Conservation (phyloP, 352 stramenopile species). For the Phytopythium mirpurense region DNA sequence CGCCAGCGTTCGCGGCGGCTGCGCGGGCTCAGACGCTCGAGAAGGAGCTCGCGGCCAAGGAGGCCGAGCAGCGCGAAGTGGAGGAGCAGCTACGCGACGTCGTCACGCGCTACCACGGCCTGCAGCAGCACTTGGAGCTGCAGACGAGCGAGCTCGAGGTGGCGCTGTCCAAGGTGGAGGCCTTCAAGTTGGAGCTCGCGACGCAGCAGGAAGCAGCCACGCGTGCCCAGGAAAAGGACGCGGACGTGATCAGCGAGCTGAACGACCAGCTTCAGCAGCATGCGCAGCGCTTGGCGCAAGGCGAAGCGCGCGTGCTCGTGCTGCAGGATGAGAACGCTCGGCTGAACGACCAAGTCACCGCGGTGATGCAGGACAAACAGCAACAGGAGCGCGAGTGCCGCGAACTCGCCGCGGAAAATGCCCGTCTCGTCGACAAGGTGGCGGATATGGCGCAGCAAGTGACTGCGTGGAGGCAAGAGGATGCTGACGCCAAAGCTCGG, state of each 20-base stretch:
- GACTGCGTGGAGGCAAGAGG: constrained; percentile 33
- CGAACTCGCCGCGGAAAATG: constrained; percentile 22
- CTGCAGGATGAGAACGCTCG: constrained; percentile 54
- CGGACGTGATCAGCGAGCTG: constrained; percentile 24
- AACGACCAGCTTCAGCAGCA: constrained; percentile 25
- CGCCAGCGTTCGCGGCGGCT: constrained; percentile 12
- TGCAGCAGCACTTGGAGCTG: constrained; percentile 46
- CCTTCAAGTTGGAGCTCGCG: constrained; percentile 46
- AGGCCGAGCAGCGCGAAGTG: constrained; percentile 43
- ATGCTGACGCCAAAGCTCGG: constrained; percentile 50
- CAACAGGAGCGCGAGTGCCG: constrained; percentile 35
- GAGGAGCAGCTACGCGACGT: constrained; percentile 48
- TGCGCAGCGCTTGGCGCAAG: constrained; percentile 20
- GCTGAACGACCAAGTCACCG: constrained; percentile 37
- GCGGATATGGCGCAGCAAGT: constrained; percentile 42
- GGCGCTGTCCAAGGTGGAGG: constrained; percentile 38
- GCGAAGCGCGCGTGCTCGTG: constrained; percentile 41
- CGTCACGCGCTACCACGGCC: constrained; percentile 34
- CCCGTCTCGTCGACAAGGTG: constrained; percentile 26
- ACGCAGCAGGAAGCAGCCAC: constrained; percentile 15
- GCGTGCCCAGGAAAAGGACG: constrained; percentile 20
- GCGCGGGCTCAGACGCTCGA: constrained; percentile 25
- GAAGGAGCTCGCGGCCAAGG: constrained; percentile 30
- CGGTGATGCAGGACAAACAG: constrained; percentile 42
- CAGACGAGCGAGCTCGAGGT: constrained; percentile 45